phyloP scores from a whole-genome alignment of 768 basidiomycete genomes.

The Strobilomyces dryophilus region DNA sequence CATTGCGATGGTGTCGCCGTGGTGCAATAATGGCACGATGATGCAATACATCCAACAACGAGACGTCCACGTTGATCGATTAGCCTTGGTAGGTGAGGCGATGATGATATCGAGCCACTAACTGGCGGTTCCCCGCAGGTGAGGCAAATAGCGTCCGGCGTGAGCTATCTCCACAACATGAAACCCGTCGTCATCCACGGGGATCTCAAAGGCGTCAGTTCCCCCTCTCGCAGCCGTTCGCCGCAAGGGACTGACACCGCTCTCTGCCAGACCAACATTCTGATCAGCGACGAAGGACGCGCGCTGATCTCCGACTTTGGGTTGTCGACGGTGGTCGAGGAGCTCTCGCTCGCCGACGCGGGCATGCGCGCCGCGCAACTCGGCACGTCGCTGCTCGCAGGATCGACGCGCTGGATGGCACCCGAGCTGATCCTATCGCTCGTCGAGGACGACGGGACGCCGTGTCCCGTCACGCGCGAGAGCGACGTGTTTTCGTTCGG shows the following conservation, averaged over 20 bases:
- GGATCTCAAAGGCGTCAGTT: slow-evolving; percentile 55
- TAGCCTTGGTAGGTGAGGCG: slow-evolving; percentile 41
- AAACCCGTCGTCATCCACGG: slow-evolving; percentile 55
- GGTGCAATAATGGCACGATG: slow-evolving; percentile 59
- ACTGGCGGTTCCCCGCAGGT: slow-evolving; percentile 32
- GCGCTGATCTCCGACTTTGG: slow-evolving; percentile 63
- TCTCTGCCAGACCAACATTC: slow-evolving; percentile 47
- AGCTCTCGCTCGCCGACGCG: slow-evolving; percentile 36
- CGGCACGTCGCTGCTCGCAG: slow-evolving; percentile 31
- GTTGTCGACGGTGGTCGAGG: slow-evolving; percentile 53
- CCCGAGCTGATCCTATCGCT: slow-evolving; percentile 52
- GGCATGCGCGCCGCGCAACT: slow-evolving; percentile 22
- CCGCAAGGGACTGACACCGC: not conserved
- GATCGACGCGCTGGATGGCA: slow-evolving; percentile 41
- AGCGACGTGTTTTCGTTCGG: slow-evolving; percentile 63
- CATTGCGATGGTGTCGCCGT: slow-evolving; percentile 62
- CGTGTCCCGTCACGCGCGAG: slow-evolving; percentile 44
- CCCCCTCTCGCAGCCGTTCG: not conserved
- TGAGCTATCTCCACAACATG: slow-evolving; percentile 53
- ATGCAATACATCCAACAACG: slow-evolving; percentile 42
- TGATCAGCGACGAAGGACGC: slow-evolving; percentile 47
- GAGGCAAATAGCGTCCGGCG: slow-evolving; percentile 51
- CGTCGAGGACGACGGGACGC: slow-evolving; percentile 40
- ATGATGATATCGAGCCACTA: not conserved
- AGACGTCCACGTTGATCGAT: slow-evolving; percentile 39